Evolutionary conservation across 2,329 filamentous ascomycete species (phyloP).

Genomic region (Neocatenulostroma microsporum): DNA sequence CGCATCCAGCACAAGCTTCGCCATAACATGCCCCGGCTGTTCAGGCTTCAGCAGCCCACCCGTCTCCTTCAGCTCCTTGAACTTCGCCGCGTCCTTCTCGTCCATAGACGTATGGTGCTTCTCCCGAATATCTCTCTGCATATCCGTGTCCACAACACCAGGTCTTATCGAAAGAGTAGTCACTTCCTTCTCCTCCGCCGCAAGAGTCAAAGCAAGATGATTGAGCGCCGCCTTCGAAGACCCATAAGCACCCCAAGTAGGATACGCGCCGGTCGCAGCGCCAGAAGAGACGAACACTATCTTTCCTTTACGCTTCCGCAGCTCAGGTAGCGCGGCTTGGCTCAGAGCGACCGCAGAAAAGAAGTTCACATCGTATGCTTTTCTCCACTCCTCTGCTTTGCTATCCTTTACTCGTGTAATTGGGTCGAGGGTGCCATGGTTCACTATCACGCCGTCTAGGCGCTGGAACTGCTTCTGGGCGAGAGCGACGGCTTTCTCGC

Average conservation of each 20-base stretch:
- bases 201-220: slow-evolving; percentile 65
- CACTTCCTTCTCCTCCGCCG: slow-evolving; percentile 68
- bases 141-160: slow-evolving; percentile 78
- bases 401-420: slow-evolving; percentile 62
- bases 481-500: slow-evolving; percentile 54
- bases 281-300: slow-evolving; percentile 77
- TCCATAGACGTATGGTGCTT: slow-evolving; percentile 58
- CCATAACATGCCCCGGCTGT: slow-evolving; percentile 79
- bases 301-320: slow-evolving; percentile 61
- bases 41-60: slow-evolving; percentile 66
- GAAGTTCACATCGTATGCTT: slow-evolving; percentile 73
- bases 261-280: slow-evolving; percentile 58
- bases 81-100: slow-evolving; percentile 52
- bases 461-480: slow-evolving; percentile 57
- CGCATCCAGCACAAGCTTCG: slow-evolving; percentile 61
- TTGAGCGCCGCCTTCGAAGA: slow-evolving; percentile 78
- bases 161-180: slow-evolving; percentile 66
- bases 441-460: slow-evolving; percentile 76
- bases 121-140: slow-evolving; percentile 77
- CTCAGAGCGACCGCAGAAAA: slow-evolving; percentile 76
- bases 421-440: slow-evolving; percentile 76
- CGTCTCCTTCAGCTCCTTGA: slow-evolving; percentile 59
- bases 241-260: slow-evolving; percentile 73
- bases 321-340: slow-evolving; percentile 60
- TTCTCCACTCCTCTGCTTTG: slow-evolving; percentile 65